Conservation (phyloP, 768 basidiomycete genomes). For the Lyophyllum semitale region DNA sequence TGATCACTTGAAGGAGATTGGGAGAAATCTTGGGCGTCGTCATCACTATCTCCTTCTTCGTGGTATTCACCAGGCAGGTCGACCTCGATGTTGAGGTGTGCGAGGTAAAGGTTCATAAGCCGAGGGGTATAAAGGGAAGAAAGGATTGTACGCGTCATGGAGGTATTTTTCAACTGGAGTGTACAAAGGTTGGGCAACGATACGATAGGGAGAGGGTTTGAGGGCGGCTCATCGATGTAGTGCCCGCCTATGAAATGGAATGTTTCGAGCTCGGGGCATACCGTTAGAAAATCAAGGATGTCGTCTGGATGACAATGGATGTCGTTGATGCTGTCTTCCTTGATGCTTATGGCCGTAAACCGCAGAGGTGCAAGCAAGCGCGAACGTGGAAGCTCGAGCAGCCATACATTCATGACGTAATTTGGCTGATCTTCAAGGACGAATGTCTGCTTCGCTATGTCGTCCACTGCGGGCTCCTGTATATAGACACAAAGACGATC, state of each 20-base stretch:
- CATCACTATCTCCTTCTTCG: constrained; percentile 73
- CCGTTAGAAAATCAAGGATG: constrained; percentile 60
- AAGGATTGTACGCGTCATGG: constrained; percentile 64
- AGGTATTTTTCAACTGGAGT: constrained; percentile 58
- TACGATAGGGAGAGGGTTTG: constrained; percentile 40
- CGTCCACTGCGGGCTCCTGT: constrained; percentile 36
- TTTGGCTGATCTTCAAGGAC: constrained; percentile 26
- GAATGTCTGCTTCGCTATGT: constrained; percentile 31
- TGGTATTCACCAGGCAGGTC: constrained; percentile 33
- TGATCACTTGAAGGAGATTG: constrained; percentile 78
- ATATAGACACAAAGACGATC: constrained; percentile 40
- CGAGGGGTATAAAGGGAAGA: constrained; percentile 64
- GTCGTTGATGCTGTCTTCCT: constrained; percentile 43
- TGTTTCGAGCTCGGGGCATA: constrained; percentile 61
- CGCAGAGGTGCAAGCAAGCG: constrained; percentile 45
- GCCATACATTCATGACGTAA: constrained; percentile 48
- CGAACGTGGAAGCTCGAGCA: constrained; percentile 51
- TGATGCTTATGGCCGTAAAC: constrained; percentile 60
- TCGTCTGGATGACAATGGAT: constrained; percentile 45
- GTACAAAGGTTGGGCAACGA: constrained; percentile 60
- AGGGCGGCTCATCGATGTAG: constrained; percentile 39
- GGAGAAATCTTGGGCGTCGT: constrained; percentile 73
- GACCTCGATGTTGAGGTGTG: constrained; percentile 68
- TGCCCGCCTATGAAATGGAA: constrained; percentile 59
- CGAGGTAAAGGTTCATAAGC: constrained; percentile 61